Evolutionary conservation across 805 yeast genomes (phyloP).

Genomic region (Candida tibetensis): DNA sequence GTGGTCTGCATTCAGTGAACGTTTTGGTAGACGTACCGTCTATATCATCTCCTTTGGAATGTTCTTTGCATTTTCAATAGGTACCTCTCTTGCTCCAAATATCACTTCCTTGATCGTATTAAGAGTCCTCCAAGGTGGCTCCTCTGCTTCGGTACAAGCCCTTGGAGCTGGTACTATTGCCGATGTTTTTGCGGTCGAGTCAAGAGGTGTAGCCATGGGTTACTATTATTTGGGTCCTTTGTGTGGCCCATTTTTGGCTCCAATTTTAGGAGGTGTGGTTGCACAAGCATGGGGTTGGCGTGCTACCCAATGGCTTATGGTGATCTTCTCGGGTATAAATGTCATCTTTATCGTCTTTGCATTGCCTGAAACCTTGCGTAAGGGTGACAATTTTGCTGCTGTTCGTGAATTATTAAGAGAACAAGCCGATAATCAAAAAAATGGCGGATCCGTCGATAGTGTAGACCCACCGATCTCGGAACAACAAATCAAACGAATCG

Average conservation of each 20-base stretch:
- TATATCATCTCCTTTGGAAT: slow-evolving; percentile 66
- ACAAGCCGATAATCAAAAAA: slow-evolving; percentile 9
- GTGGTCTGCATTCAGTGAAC: slow-evolving; percentile 84
- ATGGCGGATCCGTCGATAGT: background rate
- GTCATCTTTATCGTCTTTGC: slow-evolving; percentile 48
- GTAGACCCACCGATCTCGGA: slow-evolving; percentile 10
- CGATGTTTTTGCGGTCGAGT: slow-evolving; percentile 63
- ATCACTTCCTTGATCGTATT: slow-evolving; percentile 64
- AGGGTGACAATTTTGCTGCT: slow-evolving; percentile 56
- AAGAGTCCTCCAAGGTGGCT: slow-evolving; percentile 72
- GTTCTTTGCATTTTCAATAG: slow-evolving; percentile 66
- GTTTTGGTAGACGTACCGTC: slow-evolving; percentile 70
- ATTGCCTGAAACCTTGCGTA: slow-evolving; percentile 78
- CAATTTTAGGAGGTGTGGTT: slow-evolving; percentile 74
- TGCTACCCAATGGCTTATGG: slow-evolving; percentile 83
- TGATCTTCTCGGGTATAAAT: slow-evolving; percentile 59
- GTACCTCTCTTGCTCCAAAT: slow-evolving; percentile 62
- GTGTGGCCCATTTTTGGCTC: slow-evolving; percentile 76
- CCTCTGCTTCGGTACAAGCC: slow-evolving; percentile 81
- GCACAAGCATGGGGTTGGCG: slow-evolving; percentile 79
- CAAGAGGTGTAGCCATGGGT: slow-evolving; percentile 80
- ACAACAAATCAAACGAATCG: slow-evolving; percentile 27
- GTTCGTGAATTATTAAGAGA: slow-evolving; percentile 40
- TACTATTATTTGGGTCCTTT: slow-evolving; percentile 77
- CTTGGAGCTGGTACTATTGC: slow-evolving; percentile 89